Percentiles rank a stretch among this genome's conserved stretches.
These are phyloP conservation scores for Candida tibetensis DNA, from an alignment of 805 yeast genomes.

Conservation along the genomic window DNA sequence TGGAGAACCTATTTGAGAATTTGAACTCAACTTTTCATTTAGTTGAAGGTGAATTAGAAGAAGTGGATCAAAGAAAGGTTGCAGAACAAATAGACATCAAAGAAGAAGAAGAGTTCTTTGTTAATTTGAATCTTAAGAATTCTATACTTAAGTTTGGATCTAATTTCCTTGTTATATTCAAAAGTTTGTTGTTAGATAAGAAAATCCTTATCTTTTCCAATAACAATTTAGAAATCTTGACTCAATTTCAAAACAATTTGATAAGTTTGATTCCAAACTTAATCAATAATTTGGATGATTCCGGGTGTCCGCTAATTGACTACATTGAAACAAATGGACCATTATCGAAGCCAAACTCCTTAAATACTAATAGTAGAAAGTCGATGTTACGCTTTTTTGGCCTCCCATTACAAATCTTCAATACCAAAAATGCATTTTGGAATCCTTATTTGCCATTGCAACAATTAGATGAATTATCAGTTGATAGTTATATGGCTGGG, in stretches of 20 bases:
- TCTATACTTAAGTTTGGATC: constrained; percentile 57
- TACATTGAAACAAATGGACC: constrained; percentile 49
- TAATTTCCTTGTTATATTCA: constrained; percentile 64
- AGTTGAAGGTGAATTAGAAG: constrained; percentile 19
- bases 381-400: constrained; percentile 82
- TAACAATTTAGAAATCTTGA: constrained; percentile 72
- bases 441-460: constrained; percentile 94
- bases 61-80: background rate
- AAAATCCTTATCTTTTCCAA: constrained; percentile 71
- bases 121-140: constrained; percentile 72
- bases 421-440: constrained; percentile 77
- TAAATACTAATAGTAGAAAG: constrained; percentile 73
- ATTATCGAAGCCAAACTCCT: constrained; percentile 57
- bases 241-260: constrained; percentile 79
- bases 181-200: constrained; percentile 74
- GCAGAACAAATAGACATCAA: constrained; percentile 14
- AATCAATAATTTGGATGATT: constrained; percentile 65
- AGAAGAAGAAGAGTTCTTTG: constrained; percentile 36
- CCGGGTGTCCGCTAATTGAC: constrained; percentile 72
- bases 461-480: constrained; percentile 72
- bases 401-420: constrained; percentile 81
- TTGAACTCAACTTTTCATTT: constrained; percentile 36
- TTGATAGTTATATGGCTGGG: constrained; percentile 70
- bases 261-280: constrained; percentile 82
- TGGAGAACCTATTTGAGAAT: constrained; percentile 69